Evolutionary conservation across 2,329 filamentous ascomycete species (phyloP), one percentile per base, ranked within the genome.

Genomic region (Phaeophleospora eucalypticola): DNA sequence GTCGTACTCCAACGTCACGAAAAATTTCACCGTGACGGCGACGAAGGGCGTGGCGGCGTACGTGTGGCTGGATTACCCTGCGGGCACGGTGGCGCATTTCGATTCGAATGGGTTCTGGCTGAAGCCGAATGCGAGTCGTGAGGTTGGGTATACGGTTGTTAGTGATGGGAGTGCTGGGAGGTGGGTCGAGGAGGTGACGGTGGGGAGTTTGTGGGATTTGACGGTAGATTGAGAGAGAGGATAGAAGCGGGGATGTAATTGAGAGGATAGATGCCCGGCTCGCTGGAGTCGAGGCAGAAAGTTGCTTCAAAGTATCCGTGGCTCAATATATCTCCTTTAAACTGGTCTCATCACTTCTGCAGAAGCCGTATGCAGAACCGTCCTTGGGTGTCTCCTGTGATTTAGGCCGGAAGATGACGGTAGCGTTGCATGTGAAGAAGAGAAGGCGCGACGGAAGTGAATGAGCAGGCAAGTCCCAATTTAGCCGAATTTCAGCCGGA

Each of bases 1-100:
- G 2, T 61, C 56, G 1, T 68, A 70, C 43, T 51, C 68, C 36
- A 52, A 56, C 0, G 27, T 49, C 0, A 60, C 54, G 0, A 53
- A 57, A 3, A 66, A 62, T 2, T 79, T 79, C 51, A 73, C 66
- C 0, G 70, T 80, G 1, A 67, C 68, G 27, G 76, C 77, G 0
- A 72, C 64, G 12, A 66, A 51, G 0, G 77, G 74, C 0, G 68
- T 78, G 0, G 74, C 76, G 3, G 66, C 75, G 3, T 80, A 76
- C 65, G 78, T 77, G 1, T 81, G 77, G 77, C 58, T 81, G 2
- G 75, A 77, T 43, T 73, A 78, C 46, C 75, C 76, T 1, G 62
- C 68, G 1, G 72, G 71, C 0, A 65, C 70, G 1, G 69, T 79
- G 8, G 66, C 77, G 0, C 70, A 70, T 27, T 82, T 81, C 49